Base-by-base conservation (phyloP, 192 early-diverging fungal genomes). In the Coemansia sp. region DNA sequence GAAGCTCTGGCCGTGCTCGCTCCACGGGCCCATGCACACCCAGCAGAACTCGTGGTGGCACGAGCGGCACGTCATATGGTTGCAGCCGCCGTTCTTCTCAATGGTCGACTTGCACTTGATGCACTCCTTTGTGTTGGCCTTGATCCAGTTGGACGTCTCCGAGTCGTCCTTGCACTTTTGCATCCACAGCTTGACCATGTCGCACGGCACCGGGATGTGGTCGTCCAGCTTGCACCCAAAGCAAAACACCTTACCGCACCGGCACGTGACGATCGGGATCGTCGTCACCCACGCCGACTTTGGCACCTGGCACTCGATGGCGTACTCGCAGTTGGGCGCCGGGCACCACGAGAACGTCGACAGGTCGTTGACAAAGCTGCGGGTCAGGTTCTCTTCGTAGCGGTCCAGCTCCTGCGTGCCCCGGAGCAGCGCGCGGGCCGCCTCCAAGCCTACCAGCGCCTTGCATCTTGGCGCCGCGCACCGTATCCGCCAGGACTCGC, bases 31-130 rank as follows among this genome's bases (percentile, higher is more conserved):
- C 82, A 86, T 81, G 70, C 96, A 99, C 30, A 99, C 89, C 96
- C 96, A 99, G 69, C 96, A 99, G 64, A 96, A 99, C 77, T 99
- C 92, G 67, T 96, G 80, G 62, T 85, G 83, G 68, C 96, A 99
- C 69, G 95, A 92, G 49, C 88, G 83, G 75, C 96, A 99, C 1
- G 91, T 95, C 96, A 99, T 99, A 59, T 99, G 96, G 69, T 98
- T 99, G 78, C 96, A 99, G 7, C 96, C 96, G 38, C 96, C 96
- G 64, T 99, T 99, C 79, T 99, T 99, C 67, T 99, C 96, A 53
- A 99, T 98, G 0, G 88, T 94, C 7, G 90, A 82, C 47, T 82
- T 77, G 74, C 96, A 99, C 67, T 92, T 91, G 27, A 86, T 67
- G 68, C 96, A 99, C 60, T 96, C 94, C 64, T 98, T 95, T 26